These are phyloP conservation scores for Lagenidium giganteum DNA, from an alignment of 352 stramenopile species.

Conservation along the genomic window DNA sequence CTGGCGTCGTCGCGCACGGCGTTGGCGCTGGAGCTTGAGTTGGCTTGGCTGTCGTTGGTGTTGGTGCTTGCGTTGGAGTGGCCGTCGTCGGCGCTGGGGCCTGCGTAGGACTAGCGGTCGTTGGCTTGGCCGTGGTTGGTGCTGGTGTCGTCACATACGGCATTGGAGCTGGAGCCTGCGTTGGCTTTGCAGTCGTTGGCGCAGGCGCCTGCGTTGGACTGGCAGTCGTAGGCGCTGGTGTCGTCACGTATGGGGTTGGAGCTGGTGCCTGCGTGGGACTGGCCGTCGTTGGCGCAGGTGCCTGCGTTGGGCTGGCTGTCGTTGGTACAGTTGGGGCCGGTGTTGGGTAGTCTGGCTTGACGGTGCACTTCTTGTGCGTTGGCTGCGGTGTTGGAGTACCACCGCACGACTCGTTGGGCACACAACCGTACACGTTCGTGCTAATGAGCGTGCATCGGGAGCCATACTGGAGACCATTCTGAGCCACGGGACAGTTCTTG, in stretches of 20 bases:
- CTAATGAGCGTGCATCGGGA: constrained; percentile 2
- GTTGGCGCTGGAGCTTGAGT: background rate
- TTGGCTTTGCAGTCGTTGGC: background rate
- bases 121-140: no score
- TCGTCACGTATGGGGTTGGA: background rate
- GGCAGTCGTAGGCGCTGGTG: background rate
- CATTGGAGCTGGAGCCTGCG: background rate
- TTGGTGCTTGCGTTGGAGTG: background rate
- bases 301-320: background rate
- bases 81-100: constrained; percentile 1
- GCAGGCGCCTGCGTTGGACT: no score
- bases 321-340: background rate
- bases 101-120: background rate
- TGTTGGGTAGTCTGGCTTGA: background rate
- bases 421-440: constrained; percentile 4
- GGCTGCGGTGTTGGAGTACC: background rate
- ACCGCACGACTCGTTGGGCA: constrained; percentile 1
- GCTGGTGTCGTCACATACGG: constrained; percentile 1
- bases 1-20: background rate
- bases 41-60: background rate
- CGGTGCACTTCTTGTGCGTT: constrained; percentile 1
- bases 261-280: background rate
- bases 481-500: constrained; percentile 5
- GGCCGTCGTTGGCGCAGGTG: background rate
- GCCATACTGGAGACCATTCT: constrained; percentile 1